Base-by-base conservation (phyloP, 495 filamentous ascomycete genomes). In the Penicillium ucsense region DNA sequence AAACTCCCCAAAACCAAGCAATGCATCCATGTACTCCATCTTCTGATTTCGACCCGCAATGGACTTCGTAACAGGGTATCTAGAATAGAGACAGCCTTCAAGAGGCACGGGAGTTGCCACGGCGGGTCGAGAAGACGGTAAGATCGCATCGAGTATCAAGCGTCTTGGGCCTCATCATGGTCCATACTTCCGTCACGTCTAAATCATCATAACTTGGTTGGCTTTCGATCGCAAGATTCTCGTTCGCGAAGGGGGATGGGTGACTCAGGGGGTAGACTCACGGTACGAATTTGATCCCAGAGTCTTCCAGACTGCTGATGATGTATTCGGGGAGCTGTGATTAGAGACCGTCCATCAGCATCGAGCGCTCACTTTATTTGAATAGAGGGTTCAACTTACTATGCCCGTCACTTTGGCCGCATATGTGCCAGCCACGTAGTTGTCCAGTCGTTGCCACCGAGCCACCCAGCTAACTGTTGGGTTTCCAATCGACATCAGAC, bases 371-470 rank as follows among this genome's bases (percentile, higher is more conserved):
- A 10, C 6, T n/a, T 10, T 28, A 1, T 30, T 8, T 10, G 7
- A 34, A 40, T 6, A 29, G 3, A 32, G 32, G n/a, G 35, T 6
- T 9, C 6, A 31, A 48, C 81, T 70, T 53, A 84, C 78, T 55
- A 75, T 70, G 47, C 90, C 90, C 8, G 81, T 83, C 12, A 98
- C 92, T 66, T 96, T 95, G 41, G 89, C 83, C 27, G 92, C 92
- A 71, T 98, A 98, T 39, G 88, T 82, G 32, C 92, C 92, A 31
- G 79, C 76, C 43, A 89, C 82, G 66, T 88, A 95, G 30, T 76
- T 79, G 65, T 95, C 85, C 45, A 97, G 64, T n/a, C 92, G 76
- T 68, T 96, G 88, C 86, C 88, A 95, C 57, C 87, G 85, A 20
- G 91, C 88, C 36, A 96, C 86, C 92, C 92, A 98, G 56, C 84